phyloP scores from a whole-genome alignment of 2,329 filamentous ascomycete genomes.

The Aspergillus brunneoviolaceus region DNA sequence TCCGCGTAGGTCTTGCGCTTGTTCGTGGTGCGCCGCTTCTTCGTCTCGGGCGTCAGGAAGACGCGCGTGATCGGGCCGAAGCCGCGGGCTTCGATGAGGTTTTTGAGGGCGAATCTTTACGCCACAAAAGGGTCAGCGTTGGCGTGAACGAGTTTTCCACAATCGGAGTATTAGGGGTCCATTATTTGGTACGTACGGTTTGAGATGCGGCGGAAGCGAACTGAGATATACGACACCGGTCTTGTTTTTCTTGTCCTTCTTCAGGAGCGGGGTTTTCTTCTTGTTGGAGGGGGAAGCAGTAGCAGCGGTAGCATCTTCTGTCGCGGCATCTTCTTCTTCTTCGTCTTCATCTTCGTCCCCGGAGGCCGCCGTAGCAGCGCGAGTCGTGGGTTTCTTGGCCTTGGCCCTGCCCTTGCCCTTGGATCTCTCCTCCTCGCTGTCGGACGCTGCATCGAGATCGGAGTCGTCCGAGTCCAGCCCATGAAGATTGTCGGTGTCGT shows the following conservation, averaged over 20 bases:
- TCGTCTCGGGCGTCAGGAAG: slow-evolving; percentile 43
- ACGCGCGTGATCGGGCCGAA: slow-evolving; percentile 45
- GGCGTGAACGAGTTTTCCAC: no score
- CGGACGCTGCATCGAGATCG: slow-evolving; percentile 13
- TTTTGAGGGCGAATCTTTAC: slow-evolving; percentile 37
- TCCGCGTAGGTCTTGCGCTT: slow-evolving; percentile 47
- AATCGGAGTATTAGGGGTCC: no score
- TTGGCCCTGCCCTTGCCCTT: slow-evolving; percentile 14
- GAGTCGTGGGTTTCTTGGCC: no score
- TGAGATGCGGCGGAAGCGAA: slow-evolving; percentile 49
- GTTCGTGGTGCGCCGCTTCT: slow-evolving; percentile 31
- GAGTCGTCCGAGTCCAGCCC: slow-evolving; percentile 17
- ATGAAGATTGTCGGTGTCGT: slow-evolving; percentile 12
- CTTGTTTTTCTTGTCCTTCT: slow-evolving; percentile 33
- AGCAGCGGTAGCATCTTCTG: slow-evolving; percentile 7
- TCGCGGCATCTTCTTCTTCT: slow-evolving; percentile 16
- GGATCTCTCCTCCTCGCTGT: slow-evolving; percentile 14
- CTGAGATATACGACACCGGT: slow-evolving; percentile 47
- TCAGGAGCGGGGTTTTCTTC: slow-evolving; percentile 24
- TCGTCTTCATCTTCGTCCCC: slow-evolving; percentile 17
- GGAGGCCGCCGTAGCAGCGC: not conserved
- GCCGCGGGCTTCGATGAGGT: slow-evolving; percentile 40
- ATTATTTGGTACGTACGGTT: slow-evolving; percentile 29
- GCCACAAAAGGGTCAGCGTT: no score
- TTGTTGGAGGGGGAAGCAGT: slow-evolving; percentile 15